These are phyloP conservation scores for Sporothrix humicola DNA, from an alignment of 2,329 filamentous ascomycete species.

Conservation along the genomic window DNA sequence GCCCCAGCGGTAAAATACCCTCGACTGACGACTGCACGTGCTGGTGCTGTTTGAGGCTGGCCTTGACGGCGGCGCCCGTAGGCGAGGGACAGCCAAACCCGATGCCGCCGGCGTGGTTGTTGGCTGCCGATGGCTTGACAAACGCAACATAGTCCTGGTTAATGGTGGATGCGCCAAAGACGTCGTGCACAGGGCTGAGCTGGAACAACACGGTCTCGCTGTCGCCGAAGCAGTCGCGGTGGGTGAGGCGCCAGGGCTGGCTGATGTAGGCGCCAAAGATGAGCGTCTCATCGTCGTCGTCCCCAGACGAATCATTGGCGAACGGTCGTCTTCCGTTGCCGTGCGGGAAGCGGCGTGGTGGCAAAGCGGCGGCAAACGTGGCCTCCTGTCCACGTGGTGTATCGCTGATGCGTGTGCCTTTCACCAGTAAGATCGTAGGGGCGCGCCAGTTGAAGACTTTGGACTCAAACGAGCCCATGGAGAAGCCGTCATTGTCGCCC, in stretches of 20 bases:
- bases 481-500: conserved; percentile 73
- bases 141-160: conserved; percentile 73
- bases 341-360: conserved; percentile 64
- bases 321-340: conserved; percentile 43
- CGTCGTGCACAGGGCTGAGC: conserved; percentile 72
- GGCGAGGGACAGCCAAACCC: conserved; percentile 69
- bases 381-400: conserved; percentile 57
- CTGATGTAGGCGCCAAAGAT: conserved; percentile 72
- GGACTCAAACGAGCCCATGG: conserved; percentile 76
- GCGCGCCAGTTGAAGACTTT: conserved; percentile 79
- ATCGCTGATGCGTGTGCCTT: conserved; percentile 64
- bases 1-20: conserved; percentile 58
- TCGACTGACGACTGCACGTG: conserved; percentile 20
- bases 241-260: conserved; percentile 71
- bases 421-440: conserved; percentile 73
- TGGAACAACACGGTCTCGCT: conserved; percentile 71
- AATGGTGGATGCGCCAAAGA: conserved; percentile 68
- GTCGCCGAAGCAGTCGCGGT: conserved; percentile 71
- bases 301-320: background rate
- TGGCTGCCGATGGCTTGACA: conserved; percentile 60
- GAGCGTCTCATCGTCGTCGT: conserved; percentile 49
- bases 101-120: conserved; percentile 62
- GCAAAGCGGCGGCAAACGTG: conserved; percentile 65
- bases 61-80: conserved; percentile 53
- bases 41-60: conserved; percentile 39